Percentiles rank a stretch among this genome's conserved stretches.
Conservation (phyloP, 257 asterid species). For the Solanum appendiculatum region DNA sequence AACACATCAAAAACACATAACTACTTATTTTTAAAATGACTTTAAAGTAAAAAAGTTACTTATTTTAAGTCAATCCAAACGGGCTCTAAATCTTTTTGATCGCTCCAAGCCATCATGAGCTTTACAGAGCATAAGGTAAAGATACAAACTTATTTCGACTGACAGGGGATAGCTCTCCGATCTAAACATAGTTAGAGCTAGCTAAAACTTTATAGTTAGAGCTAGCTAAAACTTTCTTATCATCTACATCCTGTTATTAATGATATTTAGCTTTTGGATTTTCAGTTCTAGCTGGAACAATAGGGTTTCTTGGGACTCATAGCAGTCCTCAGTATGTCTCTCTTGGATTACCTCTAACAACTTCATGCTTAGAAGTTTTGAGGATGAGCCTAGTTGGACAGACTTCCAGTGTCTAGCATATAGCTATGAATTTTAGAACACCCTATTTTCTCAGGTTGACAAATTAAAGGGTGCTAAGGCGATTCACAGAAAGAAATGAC, state of each 20-base stretch:
- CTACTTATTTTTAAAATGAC: no score
- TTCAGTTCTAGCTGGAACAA: background rate
- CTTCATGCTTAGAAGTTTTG: background rate
- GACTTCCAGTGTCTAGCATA: background rate
- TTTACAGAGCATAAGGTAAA: background rate
- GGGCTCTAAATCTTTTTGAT: background rate
- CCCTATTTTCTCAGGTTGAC: background rate
- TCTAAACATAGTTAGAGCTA: background rate
- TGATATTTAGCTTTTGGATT: background rate
- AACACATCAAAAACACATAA: no score
- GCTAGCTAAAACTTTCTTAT: background rate
- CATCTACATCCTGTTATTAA: background rate
- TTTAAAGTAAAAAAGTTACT: no score
- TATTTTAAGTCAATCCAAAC: no score
- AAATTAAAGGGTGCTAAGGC: background rate
- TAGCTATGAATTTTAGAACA: background rate
- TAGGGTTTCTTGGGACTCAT: background rate
- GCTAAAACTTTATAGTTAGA: background rate
- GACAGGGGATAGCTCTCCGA: background rate
- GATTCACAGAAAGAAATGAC: background rate
- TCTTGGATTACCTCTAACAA: background rate
- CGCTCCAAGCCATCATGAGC: background rate
- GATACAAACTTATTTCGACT: background rate
- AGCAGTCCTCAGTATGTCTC: background rate
- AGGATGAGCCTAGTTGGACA: background rate